Base-by-base conservation (phyloP, 164 flowering plant species). In the Vitis rotundifolia region DNA sequence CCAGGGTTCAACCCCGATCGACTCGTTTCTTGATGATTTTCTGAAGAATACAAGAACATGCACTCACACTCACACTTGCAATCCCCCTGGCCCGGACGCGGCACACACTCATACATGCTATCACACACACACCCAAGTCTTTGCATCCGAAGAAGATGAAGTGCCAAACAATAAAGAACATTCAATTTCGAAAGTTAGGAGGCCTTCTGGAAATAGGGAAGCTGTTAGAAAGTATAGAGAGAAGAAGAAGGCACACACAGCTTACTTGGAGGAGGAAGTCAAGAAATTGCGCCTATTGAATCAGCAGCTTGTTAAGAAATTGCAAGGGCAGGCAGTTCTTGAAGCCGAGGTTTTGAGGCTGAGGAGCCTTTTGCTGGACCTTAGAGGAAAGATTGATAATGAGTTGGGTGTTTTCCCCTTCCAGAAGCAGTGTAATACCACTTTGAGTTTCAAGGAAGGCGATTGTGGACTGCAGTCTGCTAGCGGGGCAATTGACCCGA, bases 191-290 rank as follows among this genome's bases (percentile, higher is more conserved):
- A 83, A 78, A 70, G 49, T 76, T 8, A 85, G 75, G 29, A 82
- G 81, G 61, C 75, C 88, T 26, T 76, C 66, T 5, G 88, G 89
- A 1, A 91, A 91, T 47, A 71, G 90, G 63, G 97, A 86, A 68
- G 97, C 92, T 0, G 97, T 91, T 26, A 55, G 93, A 5, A 91
- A 87, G 79, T 91, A 91, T 68, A 69, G 97, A 47, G 93, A 85
- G 86, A 91, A 89, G 79, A 89, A 91, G 84, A 91, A 88, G 80
- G 93, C 97, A 1, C 87, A 78, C 15, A 76, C 89, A 0, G 90
- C 90, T 16, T 85, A 71, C 29, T 77, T 91, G 16, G 93, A 91
- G 55, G 93, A 87, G 67, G 92, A 89, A 73, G 97, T 87, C 0
- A 77, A 73, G 78, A 81, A 80, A 63, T 62, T 89, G 68, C 71